Evolutionary conservation across 2,329 filamentous ascomycete genomes (phyloP).

Genomic region (Talaromyces sp.): DNA sequence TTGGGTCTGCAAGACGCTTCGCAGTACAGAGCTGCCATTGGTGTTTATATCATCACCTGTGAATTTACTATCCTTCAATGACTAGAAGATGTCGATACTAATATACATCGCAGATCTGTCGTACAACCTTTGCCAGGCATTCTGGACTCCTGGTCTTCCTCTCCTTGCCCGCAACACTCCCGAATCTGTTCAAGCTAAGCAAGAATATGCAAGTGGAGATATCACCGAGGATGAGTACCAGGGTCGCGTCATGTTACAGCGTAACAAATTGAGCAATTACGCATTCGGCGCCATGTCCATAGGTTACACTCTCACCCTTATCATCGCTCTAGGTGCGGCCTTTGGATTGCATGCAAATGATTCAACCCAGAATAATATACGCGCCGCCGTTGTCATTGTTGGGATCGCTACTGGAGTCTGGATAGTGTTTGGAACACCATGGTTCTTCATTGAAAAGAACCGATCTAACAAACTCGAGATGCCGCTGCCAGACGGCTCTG

Average conservation of each 20-base stretch:
- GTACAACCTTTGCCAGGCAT: slow-evolving; percentile 6
- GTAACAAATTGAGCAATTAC: slow-evolving; percentile 1
- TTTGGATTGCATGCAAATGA: slow-evolving; percentile 1
- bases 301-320: slow-evolving; percentile 4
- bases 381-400: slow-evolving; percentile 2
- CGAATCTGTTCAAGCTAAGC: neutral
- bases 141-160: slow-evolving; percentile 9
- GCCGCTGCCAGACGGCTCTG: neutral
- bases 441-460: slow-evolving; percentile 4
- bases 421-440: neutral
- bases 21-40: slow-evolving; percentile 2
- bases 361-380: neutral
- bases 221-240: slow-evolving; percentile 2
- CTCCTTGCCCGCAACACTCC: neutral
- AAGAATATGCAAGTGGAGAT: neutral
- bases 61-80: neutral
- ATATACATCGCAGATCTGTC: neutral
- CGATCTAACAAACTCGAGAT: slow-evolving; percentile 1
- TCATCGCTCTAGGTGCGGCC: neutral
- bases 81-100: neutral
- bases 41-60: slow-evolving; percentile 1
- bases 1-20: slow-evolving; percentile 1
- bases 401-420: slow-evolving; percentile 1
- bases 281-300: neutral
- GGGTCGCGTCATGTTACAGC: slow-evolving; percentile 5